Conservation (phyloP, 139 green algal genomes). For the Bryopsis sp. region DNA sequence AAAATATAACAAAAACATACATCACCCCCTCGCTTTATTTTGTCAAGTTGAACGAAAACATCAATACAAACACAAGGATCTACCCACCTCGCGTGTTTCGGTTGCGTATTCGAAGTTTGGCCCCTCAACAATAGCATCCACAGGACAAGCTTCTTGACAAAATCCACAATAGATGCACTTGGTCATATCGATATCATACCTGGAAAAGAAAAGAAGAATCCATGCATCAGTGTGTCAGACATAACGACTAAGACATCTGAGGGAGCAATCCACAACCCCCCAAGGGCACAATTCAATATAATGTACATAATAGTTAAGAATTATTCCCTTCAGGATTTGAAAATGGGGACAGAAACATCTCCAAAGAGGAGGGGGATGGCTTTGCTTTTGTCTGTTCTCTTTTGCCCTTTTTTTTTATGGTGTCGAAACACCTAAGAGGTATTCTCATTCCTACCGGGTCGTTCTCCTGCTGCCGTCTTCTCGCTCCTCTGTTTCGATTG, state of each 20-base stretch:
- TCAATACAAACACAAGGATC: not conserved
- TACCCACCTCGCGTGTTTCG: constrained; percentile 79
- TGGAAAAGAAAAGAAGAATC: constrained; percentile 11
- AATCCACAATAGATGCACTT: constrained; percentile 91
- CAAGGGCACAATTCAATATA: too few species aligned
- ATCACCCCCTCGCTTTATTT: not conserved
- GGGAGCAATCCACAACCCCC: too few species aligned
- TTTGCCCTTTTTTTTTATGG: not conserved
- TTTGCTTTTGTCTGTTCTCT: too few species aligned
- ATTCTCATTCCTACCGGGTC: constrained; percentile 46
- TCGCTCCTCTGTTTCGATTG: constrained; percentile 97
- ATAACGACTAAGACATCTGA: too few species aligned
- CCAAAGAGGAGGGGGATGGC: too few species aligned
- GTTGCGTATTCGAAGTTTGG: constrained; percentile 99
- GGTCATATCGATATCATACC: constrained; percentile 99
- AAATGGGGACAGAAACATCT: too few species aligned
- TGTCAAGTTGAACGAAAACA: not conserved
- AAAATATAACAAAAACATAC: constrained; percentile 10
- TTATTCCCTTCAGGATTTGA: too few species aligned
- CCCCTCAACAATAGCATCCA: constrained; percentile 97
- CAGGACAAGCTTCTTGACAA: constrained; percentile 95
- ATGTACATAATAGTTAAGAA: too few species aligned
- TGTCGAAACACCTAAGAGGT: not conserved
- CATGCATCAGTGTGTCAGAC: not conserved
- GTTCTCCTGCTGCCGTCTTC: constrained; percentile 90